A percentile compares a stretch with the other conserved stretches of the same genome.
Conservation (phyloP, 208 protist species). For the Trichomonas gallinae region DNA sequence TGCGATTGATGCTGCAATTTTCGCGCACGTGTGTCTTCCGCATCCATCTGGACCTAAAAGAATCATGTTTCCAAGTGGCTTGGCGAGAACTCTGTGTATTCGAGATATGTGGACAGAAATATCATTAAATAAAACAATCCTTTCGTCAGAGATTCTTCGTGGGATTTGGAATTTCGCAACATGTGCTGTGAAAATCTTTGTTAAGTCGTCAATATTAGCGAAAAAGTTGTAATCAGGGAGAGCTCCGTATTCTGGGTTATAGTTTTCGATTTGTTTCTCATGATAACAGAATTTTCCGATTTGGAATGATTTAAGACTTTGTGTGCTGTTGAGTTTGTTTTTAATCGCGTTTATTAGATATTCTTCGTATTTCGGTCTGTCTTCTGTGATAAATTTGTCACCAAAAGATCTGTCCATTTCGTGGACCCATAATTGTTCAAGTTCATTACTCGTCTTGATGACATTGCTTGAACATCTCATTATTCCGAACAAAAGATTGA, state of each 20-base stretch:
- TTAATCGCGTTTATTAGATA: background rate
- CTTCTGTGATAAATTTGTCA: constrained; percentile 74
- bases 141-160: background rate
- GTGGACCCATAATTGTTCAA: constrained; percentile 83
- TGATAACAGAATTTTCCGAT: background rate
- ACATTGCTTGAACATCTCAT: constrained; percentile 63
- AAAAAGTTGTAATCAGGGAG: background rate
- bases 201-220: background rate
- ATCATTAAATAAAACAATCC: background rate
- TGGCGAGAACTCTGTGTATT: background rate
- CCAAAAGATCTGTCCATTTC: constrained; percentile 84
- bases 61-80: background rate
- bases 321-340: background rate
- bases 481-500: constrained; percentile 76
- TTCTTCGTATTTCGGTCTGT: constrained; percentile 74
- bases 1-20: constrained; percentile 71
- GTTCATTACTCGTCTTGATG: constrained; percentile 53
- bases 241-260: background rate
- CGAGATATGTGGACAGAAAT: background rate
- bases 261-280: background rate
- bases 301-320: background rate
- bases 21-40: constrained; percentile 77
- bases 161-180: background rate
- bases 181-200: background rate
- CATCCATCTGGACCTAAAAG: constrained; percentile 47